A percentile compares a stretch with the other conserved stretches of the same genome.
These are phyloP conservation scores for Hyphochytrium catenoides DNA, from an alignment of 352 stramenopile species.

Conservation along the genomic window DNA sequence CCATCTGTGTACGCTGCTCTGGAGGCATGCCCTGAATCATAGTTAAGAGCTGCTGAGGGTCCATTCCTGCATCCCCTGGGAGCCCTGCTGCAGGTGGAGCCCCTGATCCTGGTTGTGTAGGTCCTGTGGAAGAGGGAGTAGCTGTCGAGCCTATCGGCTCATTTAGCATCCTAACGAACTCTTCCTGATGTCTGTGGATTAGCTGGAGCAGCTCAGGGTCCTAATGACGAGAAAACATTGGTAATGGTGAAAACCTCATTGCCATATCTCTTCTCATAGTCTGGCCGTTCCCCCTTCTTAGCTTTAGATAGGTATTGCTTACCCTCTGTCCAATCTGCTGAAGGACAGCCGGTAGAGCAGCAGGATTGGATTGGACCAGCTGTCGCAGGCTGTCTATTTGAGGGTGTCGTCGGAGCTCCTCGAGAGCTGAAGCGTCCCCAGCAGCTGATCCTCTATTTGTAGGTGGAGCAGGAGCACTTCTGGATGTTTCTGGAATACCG, in stretches of 20 bases:
- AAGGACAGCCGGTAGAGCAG: constrained; percentile 37
- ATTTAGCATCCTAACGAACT: constrained; percentile 65
- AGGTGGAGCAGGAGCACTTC: constrained; percentile 8
- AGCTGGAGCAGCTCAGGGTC: constrained; percentile 49
- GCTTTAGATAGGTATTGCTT: not conserved
- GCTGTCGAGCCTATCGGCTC: constrained; percentile 38
- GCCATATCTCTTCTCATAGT: too few species aligned
- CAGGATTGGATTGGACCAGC: constrained; percentile 53
- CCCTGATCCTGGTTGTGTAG: constrained; percentile 14
- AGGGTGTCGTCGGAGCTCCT: constrained; percentile 48
- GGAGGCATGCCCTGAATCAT: constrained; percentile 39
- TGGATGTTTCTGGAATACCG: constrained; percentile 32
- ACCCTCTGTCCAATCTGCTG: constrained; percentile 48
- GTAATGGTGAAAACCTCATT: too few species aligned
- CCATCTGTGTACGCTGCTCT: constrained; percentile 49
- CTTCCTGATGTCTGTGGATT: constrained; percentile 58
- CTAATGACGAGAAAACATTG: constrained; percentile 3
- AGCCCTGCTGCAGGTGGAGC: not conserved
- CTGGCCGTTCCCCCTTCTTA: too few species aligned
- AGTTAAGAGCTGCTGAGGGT: constrained; percentile 50
- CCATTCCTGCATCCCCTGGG: too few species aligned
- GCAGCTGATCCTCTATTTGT: constrained; percentile 11
- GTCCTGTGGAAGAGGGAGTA: constrained; percentile 9
- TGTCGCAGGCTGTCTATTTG: constrained; percentile 53
- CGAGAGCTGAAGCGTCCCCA: constrained; percentile 16